Evolutionary conservation across 768 basidiomycete species (phyloP).

Genomic region (Cystobasidium ongulense): DNA sequence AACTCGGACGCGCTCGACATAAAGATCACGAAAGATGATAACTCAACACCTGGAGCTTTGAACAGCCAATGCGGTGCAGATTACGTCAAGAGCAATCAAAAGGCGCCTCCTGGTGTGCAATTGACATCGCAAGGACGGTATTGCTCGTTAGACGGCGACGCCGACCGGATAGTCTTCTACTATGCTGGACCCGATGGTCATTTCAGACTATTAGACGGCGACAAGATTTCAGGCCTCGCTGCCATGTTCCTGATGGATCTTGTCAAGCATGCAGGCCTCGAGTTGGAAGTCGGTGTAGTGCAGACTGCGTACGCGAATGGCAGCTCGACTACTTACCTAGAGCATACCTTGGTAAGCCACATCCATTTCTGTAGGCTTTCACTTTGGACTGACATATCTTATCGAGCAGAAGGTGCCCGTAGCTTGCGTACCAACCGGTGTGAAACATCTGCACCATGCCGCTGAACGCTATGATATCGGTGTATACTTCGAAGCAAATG

Average conservation of each 20-base stretch:
- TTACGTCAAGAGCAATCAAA: conserved; percentile 89
- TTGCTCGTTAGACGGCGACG: conserved; percentile 94
- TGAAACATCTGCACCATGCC: conserved; percentile 96
- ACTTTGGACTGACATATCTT: neutral
- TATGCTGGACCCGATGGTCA: conserved; percentile 61
- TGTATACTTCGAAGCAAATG: conserved; percentile 99
- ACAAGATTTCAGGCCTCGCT: conserved; percentile 91
- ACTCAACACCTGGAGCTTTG: conserved; percentile 59
- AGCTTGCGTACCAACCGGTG: conserved; percentile 88
- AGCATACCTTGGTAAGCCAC: conserved; percentile 54
- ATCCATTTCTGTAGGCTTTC: neutral
- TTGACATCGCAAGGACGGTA: conserved; percentile 53
- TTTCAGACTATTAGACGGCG: conserved; percentile 92
- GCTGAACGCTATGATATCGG: conserved; percentile 88
- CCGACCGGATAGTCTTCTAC: conserved; percentile 92
- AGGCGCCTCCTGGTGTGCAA: conserved; percentile 66
- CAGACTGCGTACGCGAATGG: conserved; percentile 99
- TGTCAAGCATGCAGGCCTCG: conserved; percentile 73
- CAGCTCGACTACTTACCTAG: conserved; percentile 83
- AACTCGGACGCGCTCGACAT: conserved; percentile 53
- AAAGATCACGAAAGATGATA: conserved; percentile 61
- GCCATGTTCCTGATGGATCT: conserved; percentile 87
- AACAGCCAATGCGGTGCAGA: conserved; percentile 90
- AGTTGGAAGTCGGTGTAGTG: conserved; percentile 73
- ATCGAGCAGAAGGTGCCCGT: conserved; percentile 71